Conservation (phyloP, 805 yeast genomes). For the Kazachstania psychrophila region DNA sequence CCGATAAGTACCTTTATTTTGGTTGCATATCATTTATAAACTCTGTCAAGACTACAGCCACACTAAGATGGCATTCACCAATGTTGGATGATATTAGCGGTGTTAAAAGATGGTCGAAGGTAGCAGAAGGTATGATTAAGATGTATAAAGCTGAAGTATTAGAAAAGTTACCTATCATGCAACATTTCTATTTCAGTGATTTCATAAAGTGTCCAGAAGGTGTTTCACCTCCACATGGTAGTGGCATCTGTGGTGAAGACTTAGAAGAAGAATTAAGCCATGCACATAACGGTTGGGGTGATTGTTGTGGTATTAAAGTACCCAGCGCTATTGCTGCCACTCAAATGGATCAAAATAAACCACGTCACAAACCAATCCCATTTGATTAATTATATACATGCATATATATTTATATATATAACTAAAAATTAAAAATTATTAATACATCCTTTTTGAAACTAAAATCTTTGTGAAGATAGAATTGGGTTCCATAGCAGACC, state of each 20-base stretch:
- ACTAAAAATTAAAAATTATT: neutral
- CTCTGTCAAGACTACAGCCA: slow-evolving; percentile 57
- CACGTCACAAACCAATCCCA: slow-evolving; percentile 41
- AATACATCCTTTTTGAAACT: neutral
- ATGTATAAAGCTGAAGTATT: slow-evolving; percentile 94
- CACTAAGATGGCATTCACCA: slow-evolving; percentile 91
- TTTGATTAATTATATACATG: slow-evolving; percentile 43
- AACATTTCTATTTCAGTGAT: slow-evolving; percentile 81
- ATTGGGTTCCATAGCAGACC: slow-evolving; percentile 29
- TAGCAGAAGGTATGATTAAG: slow-evolving; percentile 86
- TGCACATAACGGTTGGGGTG: slow-evolving; percentile 71
- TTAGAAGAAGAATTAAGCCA: slow-evolving; percentile 16
- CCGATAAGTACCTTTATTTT: slow-evolving; percentile 69
- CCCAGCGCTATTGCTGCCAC: slow-evolving; percentile 95
- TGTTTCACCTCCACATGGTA: slow-evolving; percentile 33
- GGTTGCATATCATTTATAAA: slow-evolving; percentile 85
- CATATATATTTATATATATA: neutral
- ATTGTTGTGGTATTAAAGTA: slow-evolving; percentile 92
- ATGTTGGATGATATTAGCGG: slow-evolving; percentile 92
- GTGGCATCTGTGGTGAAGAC: slow-evolving; percentile 20
- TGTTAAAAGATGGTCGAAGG: slow-evolving; percentile 83
- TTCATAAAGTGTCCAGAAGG: slow-evolving; percentile 68
- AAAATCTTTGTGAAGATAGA: slow-evolving; percentile 24
- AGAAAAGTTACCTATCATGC: slow-evolving; percentile 83
- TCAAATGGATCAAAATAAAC: slow-evolving; percentile 35